A percentile compares a stretch with the other conserved stretches of the same genome.
These are phyloP conservation scores for Penicillium cosmopolitanum DNA, from an alignment of 495 filamentous ascomycete genomes.

Conservation along the genomic window DNA sequence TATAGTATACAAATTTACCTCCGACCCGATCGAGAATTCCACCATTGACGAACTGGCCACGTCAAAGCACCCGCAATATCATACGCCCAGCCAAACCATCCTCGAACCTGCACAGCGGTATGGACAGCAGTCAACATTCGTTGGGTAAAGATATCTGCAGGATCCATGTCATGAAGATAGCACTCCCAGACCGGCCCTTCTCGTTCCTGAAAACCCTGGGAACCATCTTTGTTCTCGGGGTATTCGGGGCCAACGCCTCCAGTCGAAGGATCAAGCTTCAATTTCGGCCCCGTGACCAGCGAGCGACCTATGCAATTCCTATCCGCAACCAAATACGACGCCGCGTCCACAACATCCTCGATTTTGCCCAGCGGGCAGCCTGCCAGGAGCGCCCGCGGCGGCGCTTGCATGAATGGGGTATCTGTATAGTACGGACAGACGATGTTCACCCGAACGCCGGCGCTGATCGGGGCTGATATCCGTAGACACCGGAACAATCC, in stretches of 20 bases:
- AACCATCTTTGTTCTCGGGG: not conserved
- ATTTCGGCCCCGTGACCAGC: conserved; percentile 13
- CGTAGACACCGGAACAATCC: conserved; percentile 15
- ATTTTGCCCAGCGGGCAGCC: conserved; percentile 11
- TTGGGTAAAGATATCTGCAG: conserved; percentile 19
- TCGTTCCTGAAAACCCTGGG: not conserved
- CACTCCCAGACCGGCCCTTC: conserved; percentile 18
- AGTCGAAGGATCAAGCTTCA: conserved; percentile 11
- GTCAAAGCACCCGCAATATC: conserved; percentile 18
- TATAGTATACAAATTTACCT: not conserved
- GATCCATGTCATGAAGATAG: conserved; percentile 18
- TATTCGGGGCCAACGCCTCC: conserved; percentile 1
- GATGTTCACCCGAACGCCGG: conserved; percentile 16
- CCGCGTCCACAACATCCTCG: conserved; percentile 17
- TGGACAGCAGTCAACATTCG: conserved; percentile 12
- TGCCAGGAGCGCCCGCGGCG: conserved; percentile 10
- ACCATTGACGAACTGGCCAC: conserved; percentile 15
- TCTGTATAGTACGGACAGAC: conserved; percentile 19
- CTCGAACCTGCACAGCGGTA: conserved; percentile 9
- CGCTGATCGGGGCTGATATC: conserved; percentile 11
- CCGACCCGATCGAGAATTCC: conserved; percentile 1
- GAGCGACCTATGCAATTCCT: conserved; percentile 13
- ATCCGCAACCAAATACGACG: conserved; percentile 18
- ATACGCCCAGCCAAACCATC: conserved; percentile 17
- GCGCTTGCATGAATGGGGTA: conserved; percentile 15